Conservation (phyloP, 257 asterid species). For the Misopates orontium region DNA sequence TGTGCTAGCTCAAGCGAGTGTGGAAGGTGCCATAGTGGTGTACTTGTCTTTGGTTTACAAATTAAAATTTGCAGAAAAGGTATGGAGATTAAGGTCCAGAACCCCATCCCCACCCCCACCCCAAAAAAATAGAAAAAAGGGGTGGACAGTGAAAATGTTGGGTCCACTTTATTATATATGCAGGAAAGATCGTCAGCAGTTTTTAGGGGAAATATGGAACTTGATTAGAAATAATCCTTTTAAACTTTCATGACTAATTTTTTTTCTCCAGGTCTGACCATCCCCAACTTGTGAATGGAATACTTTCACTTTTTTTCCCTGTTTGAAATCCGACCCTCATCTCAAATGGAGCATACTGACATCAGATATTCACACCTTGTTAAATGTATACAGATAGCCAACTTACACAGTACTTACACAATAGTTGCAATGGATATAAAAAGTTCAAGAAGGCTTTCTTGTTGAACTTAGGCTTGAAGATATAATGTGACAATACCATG, state of each 20-base stretch:
- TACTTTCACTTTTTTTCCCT: too few relatives aligned
- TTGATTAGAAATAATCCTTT: background rate
- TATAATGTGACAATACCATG: slow-evolving; percentile 2
- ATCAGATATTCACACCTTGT: slow-evolving; percentile 6
- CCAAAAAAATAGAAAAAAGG: too few relatives aligned
- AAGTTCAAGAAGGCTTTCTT: background rate
- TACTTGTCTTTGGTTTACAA: too few relatives aligned
- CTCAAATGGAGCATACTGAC: background rate
- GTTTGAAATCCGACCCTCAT: background rate
- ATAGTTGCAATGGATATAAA: background rate
- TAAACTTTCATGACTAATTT: background rate
- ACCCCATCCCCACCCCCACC: too few relatives aligned
- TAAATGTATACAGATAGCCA: slow-evolving; percentile 13
- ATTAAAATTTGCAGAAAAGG: too few relatives aligned
- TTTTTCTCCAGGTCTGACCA: background rate
- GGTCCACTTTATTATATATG: background rate
- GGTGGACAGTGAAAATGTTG: too few relatives aligned
- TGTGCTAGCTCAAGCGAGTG: too few relatives aligned
- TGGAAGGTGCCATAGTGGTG: too few relatives aligned
- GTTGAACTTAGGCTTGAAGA: slow-evolving; percentile 3
- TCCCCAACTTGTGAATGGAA: too few relatives aligned
- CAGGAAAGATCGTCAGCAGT: slow-evolving; percentile 2
- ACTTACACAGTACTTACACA: slow-evolving; percentile 6
- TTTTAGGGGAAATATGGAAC: background rate
- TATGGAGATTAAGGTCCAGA: too few relatives aligned